Base-by-base conservation (phyloP, 108 stramenopile genomes). In the Pseudonitzschia delicatissima region DNA sequence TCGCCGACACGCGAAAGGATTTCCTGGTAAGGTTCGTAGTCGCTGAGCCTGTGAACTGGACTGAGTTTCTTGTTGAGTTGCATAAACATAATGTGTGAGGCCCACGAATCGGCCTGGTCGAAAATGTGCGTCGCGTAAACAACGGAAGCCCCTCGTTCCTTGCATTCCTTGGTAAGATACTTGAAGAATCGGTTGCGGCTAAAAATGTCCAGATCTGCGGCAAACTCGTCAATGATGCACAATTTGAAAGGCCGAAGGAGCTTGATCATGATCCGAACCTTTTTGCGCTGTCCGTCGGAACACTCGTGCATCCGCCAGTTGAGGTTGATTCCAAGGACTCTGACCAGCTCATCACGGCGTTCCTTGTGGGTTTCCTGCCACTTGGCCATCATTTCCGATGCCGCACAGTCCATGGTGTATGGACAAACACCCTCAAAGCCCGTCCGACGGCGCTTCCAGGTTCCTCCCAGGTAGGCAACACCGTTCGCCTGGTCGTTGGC, bases 91-190 rank as follows among this genome's bases (percentile, higher is more conserved):
- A 78, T 55, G 35, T 77, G 71, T 25, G 61, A 81, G 34, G 88
- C 86, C 91, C 91, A 92, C 4, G 79, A 80, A 62, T 88, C 92
- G 44, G 91, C 74, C 20, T 88, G 83, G 44, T 91, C 92, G 71
- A 93, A 92, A 50, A 93, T 91, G 69, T 93, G 90, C 26, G 90
- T 92, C 51, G 88, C 87, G 68, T 93, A 93, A 21, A 93, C 70
- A 27, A 93, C 80, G 44, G 87, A 84, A 6, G 85, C 78, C 3
- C 87, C 86, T 9, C 80, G 66, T 52, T 49, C 50, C 64, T 82
- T 80, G 45, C 79, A 80, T 76, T 93, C 92, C 33, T 61, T 45
- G 67, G 69, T 84, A 29, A 93, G 69, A 66, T 82, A 93, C 23
- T 71, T 73, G 31, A 90, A 70, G 63, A 70, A 69, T 2, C 69